phyloP scores from a whole-genome alignment of 371 early-diverging fungal species.

The Actinomortierella wolfii region DNA sequence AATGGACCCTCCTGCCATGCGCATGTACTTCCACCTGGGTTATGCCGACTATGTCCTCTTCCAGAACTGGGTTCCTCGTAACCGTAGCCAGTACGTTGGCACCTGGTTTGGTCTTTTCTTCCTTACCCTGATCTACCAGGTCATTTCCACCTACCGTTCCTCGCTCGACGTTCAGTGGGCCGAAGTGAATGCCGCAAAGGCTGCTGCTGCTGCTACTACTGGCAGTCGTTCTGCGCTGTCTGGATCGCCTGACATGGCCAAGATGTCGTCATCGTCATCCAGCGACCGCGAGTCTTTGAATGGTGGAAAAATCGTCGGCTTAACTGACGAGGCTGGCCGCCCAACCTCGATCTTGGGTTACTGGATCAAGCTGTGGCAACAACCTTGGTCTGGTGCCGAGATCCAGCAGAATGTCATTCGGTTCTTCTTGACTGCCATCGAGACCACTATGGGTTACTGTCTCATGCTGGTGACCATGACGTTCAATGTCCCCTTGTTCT shows the following conservation, averaged over 20 bases:
- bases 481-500: slow-evolving; percentile 67
- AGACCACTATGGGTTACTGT: slow-evolving; percentile 53
- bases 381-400: slow-evolving; percentile 30
- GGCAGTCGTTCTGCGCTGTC: slow-evolving; percentile 13
- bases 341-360: slow-evolving; percentile 21
- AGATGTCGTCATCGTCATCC: neutral
- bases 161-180: slow-evolving; percentile 47
- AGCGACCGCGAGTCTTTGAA: neutral
- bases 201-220: slow-evolving; percentile 4
- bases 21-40: slow-evolving; percentile 69
- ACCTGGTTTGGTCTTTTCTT: slow-evolving; percentile 52
- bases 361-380: slow-evolving; percentile 39
- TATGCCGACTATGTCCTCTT: slow-evolving; percentile 57
- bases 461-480: slow-evolving; percentile 74
- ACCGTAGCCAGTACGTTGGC: slow-evolving; percentile 37
- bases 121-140: slow-evolving; percentile 46
- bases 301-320: too few relatives aligned
- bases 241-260: slow-evolving; percentile 6
- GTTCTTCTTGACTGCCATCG: slow-evolving; percentile 43
- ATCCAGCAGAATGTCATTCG: slow-evolving; percentile 35
- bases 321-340: neutral
- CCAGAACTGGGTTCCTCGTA: slow-evolving; percentile 51
- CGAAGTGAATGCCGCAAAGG: slow-evolving; percentile 7
- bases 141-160: slow-evolving; percentile 39
- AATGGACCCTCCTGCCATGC: slow-evolving; percentile 56